Conservation (phyloP, 495 filamentous ascomycete species). For the Penicillium psychrofluorescens region DNA sequence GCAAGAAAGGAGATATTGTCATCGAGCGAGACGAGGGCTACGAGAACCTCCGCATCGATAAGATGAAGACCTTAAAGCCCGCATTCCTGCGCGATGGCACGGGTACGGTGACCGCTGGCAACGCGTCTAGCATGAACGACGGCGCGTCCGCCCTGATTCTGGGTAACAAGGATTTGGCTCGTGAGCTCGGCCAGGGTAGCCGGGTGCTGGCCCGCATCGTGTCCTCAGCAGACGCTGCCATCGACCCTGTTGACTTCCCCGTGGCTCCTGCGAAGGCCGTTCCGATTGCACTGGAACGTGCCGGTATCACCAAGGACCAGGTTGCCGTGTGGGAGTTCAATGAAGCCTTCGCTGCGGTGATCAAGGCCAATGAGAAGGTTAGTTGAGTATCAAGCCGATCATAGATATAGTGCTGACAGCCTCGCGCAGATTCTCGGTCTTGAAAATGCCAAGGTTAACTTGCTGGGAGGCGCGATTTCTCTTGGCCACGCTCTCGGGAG, state of each 20-base stretch:
- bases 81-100: conserved; percentile 78
- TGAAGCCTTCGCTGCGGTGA: conserved; percentile 94
- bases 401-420: conserved; percentile 8
- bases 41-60: conserved; percentile 74
- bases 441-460: conserved; percentile 71
- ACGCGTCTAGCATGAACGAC: conserved; percentile 87
- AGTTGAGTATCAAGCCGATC: conserved; percentile 4
- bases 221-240: conserved; percentile 79
- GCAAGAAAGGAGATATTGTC: conserved; percentile 74
- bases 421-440: conserved; percentile 63
- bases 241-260: conserved; percentile 93
- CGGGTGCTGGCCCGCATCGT: conserved; percentile 80
- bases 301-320: conserved; percentile 81
- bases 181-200: conserved; percentile 63
- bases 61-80: conserved; percentile 79
- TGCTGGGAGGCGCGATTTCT: conserved; percentile 83
- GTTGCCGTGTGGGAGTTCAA: conserved; percentile 97
- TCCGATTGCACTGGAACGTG: conserved; percentile 78
- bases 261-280: conserved; percentile 89
- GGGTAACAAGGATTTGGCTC: conserved; percentile 65
- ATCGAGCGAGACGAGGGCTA: conserved; percentile 83
- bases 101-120: conserved; percentile 91
- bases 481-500: conserved; percentile 93
- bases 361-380: conserved; percentile 89
- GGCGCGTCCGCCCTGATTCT: conserved; percentile 89